phyloP scores from a whole-genome alignment of 345 rosid species.

The Ceriops decandra region DNA sequence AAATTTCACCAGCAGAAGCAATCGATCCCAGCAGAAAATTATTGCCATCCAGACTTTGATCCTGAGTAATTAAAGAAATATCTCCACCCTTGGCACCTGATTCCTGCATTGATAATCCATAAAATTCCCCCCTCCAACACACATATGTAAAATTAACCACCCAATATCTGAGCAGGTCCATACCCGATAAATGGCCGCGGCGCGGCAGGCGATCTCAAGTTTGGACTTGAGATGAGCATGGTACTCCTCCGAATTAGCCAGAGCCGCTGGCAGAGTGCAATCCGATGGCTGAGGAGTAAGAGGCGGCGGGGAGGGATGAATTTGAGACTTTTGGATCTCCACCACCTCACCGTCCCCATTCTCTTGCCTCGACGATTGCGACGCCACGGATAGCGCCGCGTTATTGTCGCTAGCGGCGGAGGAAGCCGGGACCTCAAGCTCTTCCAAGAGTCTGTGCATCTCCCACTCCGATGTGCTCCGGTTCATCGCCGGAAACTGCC shows the following conservation, averaged over 20 bases:
- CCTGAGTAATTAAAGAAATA: slow-evolving; percentile 33
- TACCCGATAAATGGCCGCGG: slow-evolving; percentile 68
- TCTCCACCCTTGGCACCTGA: slow-evolving; percentile 55
- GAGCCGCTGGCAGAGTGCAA: slow-evolving; percentile 28
- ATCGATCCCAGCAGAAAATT: slow-evolving; percentile 34
- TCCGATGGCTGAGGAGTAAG: slow-evolving; percentile 24
- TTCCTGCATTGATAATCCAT: slow-evolving; percentile 33
- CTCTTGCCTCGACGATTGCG: slow-evolving; percentile 37
- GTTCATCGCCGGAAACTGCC: slow-evolving; percentile 47
- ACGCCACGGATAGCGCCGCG: slow-evolving; percentile 27
- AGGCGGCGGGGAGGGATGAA: slow-evolving; percentile 12
- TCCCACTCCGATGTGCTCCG: slow-evolving; percentile 78
- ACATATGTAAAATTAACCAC: background rate
- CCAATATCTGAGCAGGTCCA: background rate
- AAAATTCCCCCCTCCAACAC: background rate
- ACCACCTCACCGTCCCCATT: slow-evolving; percentile 43
- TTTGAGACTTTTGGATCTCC: slow-evolving; percentile 33
- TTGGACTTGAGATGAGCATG: slow-evolving; percentile 55
- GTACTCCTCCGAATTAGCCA: slow-evolving; percentile 42
- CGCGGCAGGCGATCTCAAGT: slow-evolving; percentile 76
- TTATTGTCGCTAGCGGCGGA: slow-evolving; percentile 32
- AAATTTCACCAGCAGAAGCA: slow-evolving; percentile 16
- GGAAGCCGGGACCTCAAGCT: slow-evolving; percentile 28
- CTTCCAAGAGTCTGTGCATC: slow-evolving; percentile 50
- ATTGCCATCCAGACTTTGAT: slow-evolving; percentile 26